These are phyloP conservation scores for Phytophthora capsici DNA, from an alignment of 352 stramenopile species.

Conservation along the genomic window DNA sequence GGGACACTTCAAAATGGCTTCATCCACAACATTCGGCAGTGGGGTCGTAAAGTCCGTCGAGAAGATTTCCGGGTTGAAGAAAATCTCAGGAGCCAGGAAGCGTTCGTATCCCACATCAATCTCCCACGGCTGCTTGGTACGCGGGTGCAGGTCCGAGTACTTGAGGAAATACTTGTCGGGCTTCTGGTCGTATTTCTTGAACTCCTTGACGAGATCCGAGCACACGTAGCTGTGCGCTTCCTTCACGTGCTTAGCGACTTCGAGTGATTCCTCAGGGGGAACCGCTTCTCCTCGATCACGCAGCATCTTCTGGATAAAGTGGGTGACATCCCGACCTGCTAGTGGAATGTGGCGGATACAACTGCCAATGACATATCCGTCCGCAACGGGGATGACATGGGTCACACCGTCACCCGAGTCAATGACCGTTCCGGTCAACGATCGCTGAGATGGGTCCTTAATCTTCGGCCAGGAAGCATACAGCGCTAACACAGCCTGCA, in stretches of 20 bases:
- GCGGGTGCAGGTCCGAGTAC: constrained; percentile 81
- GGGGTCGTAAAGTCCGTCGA: constrained; percentile 93
- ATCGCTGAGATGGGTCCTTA: constrained; percentile 84
- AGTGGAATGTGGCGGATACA: constrained; percentile 96
- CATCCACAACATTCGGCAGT: constrained; percentile 94
- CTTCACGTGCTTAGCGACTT: constrained; percentile 93
- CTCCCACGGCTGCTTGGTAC: constrained; percentile 85
- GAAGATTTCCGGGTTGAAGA: constrained; percentile 98
- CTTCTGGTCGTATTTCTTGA: constrained; percentile 95
- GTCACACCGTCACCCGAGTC: constrained; percentile 95
- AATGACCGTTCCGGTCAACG: constrained; percentile 94
- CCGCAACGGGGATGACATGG: constrained; percentile 94
- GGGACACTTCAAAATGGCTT: constrained; percentile 95
- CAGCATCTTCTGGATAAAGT: constrained; percentile 95
- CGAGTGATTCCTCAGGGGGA: constrained; percentile 91
- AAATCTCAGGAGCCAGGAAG: constrained; percentile 96
- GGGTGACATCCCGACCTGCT: constrained; percentile 94
- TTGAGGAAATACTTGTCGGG: constrained; percentile 92
- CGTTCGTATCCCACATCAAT: constrained; percentile 94
- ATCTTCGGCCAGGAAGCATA: constrained; percentile 95
- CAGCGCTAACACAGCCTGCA: constrained; percentile 95
- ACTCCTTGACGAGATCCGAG: constrained; percentile 95
- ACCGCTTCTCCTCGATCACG: constrained; percentile 92
- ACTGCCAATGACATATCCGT: constrained; percentile 96
- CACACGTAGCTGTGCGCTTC: constrained; percentile 96